Percentiles rank a stretch among this genome's conserved stretches.
These are phyloP conservation scores for Dissophora ornata DNA, from an alignment of 192 early-diverging fungal genomes.

Conservation along the genomic window DNA sequence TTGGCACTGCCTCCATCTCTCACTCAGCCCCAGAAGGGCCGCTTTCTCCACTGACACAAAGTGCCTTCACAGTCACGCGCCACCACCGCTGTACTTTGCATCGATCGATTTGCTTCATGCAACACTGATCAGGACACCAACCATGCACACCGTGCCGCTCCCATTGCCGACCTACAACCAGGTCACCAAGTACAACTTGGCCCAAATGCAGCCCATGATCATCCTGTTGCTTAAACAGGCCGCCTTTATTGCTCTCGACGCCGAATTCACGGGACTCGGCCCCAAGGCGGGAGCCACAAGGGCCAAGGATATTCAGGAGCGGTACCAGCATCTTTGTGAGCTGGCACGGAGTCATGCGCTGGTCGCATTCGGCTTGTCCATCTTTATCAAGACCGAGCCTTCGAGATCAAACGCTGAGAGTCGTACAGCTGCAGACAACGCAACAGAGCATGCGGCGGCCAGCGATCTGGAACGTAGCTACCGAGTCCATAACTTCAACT, in stretches of 20 bases:
- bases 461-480: conserved; percentile 20
- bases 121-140: not conserved
- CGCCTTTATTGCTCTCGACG: conserved; percentile 86
- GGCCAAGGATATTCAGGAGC: conserved; percentile 80
- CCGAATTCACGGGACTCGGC: conserved; percentile 91
- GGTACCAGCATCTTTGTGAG: conserved; percentile 79
- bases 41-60: too few species aligned
- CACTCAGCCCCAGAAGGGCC: too few species aligned
- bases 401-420: too few species aligned
- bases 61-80: too few species aligned
- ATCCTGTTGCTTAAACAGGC: conserved; percentile 61
- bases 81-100: too few species aligned
- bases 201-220: conserved; percentile 58
- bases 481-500: conserved; percentile 72
- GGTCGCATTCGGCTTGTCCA: conserved; percentile 84
- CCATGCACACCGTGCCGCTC: conserved; percentile 14
- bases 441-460: too few species aligned
- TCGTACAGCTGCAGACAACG: too few species aligned
- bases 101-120: too few species aligned
- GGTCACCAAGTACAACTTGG: conserved; percentile 73
- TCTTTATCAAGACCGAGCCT: conserved; percentile 59
- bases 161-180: conserved; percentile 67
- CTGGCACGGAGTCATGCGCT: conserved; percentile 82
- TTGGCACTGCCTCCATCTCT: too few species aligned
- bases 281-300: conserved; percentile 43